These are phyloP conservation scores for Scenedesmus sp. DNA, from an alignment of 163 green algal genomes.

Conservation along the genomic window DNA sequence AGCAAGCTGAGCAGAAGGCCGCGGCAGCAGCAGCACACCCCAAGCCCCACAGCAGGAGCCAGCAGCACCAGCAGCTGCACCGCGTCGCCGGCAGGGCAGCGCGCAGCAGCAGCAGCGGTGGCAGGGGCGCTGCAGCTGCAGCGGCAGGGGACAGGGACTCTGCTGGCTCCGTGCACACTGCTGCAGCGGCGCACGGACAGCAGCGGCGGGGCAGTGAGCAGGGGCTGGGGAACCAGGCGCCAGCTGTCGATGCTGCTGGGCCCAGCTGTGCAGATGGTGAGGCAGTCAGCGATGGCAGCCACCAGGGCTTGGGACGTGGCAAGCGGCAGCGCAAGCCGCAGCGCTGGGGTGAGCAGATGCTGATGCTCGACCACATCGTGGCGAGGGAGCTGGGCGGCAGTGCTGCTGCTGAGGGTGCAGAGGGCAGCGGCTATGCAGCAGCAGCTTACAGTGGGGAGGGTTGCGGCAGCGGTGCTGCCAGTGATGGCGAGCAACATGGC, in stretches of 20 bases:
- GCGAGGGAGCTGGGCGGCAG: background rate
- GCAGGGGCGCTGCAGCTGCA: constrained; percentile 5
- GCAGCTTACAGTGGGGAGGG: background rate
- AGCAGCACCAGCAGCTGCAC: constrained; percentile 6
- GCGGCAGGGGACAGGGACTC: background rate
- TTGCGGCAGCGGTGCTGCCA: background rate
- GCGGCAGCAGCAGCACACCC: background rate
- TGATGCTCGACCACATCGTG: constrained; percentile 37
- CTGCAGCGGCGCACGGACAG: background rate
- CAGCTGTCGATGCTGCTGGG: background rate
- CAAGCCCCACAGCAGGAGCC: background rate
- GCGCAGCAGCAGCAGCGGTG: constrained; percentile 14
- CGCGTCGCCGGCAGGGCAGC: background rate
- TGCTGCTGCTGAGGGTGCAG: background rate
- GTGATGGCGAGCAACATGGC: background rate
- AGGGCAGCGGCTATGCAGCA: background rate
- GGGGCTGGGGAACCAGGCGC: background rate
- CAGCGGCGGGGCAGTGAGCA: background rate
- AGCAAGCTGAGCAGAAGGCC: background rate
- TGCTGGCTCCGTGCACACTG: background rate
- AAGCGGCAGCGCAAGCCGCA: constrained; percentile 37
- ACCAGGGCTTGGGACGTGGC: constrained; percentile 25
- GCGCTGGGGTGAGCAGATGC: constrained; percentile 42
- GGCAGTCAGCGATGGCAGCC: background rate
- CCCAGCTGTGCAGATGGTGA: background rate